Percentiles rank a stretch among this genome's conserved stretches.
Conservation (phyloP, 257 asterid species). For the Solanum medicagineum region DNA sequence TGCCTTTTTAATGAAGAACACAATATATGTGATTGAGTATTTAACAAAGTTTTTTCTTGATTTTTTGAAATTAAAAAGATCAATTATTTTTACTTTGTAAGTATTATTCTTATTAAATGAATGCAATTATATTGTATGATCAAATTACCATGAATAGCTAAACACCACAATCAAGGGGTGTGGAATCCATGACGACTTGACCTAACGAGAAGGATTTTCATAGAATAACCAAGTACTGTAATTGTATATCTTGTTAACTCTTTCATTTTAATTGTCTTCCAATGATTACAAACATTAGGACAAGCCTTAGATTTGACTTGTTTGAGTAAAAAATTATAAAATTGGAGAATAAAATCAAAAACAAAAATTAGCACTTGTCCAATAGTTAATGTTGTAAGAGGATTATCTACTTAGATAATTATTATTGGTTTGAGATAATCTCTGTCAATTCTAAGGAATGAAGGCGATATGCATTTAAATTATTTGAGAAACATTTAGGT, state of each 20-base stretch:
- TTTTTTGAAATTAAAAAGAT: too few relatives aligned
- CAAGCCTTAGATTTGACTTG: neutral
- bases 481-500: too few relatives aligned
- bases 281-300: too few relatives aligned
- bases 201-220: too few relatives aligned
- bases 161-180: neutral
- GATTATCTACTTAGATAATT: too few relatives aligned
- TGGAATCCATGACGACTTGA: neutral
- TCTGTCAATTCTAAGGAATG: neutral
- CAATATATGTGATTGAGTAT: too few relatives aligned
- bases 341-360: neutral
- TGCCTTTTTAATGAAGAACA: neutral
- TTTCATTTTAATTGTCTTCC: too few relatives aligned
- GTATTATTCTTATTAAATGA: neutral
- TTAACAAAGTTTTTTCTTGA: neutral
- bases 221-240: too few relatives aligned
- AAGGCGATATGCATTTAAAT: neutral
- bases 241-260: neutral
- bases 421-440: neutral
- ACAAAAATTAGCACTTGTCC: too few relatives aligned
- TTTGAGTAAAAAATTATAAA: too few relatives aligned
- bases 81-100: neutral
- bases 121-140: neutral
- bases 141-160: neutral
- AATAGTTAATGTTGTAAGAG: neutral